These are phyloP conservation scores for Solanum hybrid DNA, from an alignment of 305 asterid genomes.

Conservation along the genomic window DNA sequence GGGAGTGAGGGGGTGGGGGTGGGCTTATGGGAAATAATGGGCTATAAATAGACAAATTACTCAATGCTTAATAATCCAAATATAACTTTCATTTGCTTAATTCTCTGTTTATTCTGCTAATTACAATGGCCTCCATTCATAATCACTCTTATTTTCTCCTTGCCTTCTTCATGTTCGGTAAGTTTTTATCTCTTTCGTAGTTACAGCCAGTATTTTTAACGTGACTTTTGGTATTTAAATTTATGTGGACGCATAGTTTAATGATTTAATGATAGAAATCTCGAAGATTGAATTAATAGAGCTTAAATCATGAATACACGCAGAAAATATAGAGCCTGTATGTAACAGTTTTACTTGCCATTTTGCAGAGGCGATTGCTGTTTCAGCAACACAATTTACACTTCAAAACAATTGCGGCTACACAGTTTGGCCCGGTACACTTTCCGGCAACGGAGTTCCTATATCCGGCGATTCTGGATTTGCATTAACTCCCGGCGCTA, in stretches of 20 bases:
- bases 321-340: not conserved
- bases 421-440: constrained; percentile 67
- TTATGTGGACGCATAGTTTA: not conserved
- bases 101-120: not conserved
- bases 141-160: not conserved
- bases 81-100: not conserved
- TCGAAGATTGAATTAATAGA: not conserved
- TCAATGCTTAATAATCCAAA: not conserved
- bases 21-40: not conserved
- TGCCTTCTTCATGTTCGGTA: constrained; percentile 15
- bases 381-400: constrained; percentile 39
- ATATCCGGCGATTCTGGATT: constrained; percentile 47
- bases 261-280: not conserved
- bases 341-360: not conserved
- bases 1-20: not conserved
- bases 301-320: not conserved
- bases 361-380: constrained; percentile 25
- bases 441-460: constrained; percentile 39
- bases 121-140: not conserved
- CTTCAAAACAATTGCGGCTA: constrained; percentile 48
- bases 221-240: not conserved
- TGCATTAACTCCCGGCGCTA: constrained; percentile 37
- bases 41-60: not conserved
- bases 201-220: not conserved
- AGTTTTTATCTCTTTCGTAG: not conserved